Conservation (phyloP, 2,329 filamentous ascomycete species). For the Cercospora citrullina region DNA sequence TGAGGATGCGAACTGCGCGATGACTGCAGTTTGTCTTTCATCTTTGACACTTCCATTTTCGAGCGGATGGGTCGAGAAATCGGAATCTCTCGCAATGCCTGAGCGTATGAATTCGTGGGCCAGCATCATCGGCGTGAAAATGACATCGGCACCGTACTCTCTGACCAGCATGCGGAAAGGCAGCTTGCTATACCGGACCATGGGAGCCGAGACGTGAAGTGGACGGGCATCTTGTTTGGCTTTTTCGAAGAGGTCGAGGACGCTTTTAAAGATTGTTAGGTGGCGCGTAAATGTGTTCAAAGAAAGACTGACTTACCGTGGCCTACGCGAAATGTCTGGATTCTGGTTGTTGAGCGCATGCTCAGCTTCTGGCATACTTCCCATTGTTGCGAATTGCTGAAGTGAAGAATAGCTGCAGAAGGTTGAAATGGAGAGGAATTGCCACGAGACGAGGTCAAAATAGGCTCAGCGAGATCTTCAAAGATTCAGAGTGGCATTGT, state of each 20-base stretch:
- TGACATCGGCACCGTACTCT: constrained; percentile 64
- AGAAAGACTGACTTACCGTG: neutral
- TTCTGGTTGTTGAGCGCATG: neutral
- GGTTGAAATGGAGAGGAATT: neutral
- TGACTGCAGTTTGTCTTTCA: constrained; percentile 48
- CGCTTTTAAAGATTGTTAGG: constrained; percentile 6
- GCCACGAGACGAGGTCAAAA: constrained; percentile 4
- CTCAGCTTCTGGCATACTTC: neutral
- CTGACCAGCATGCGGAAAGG: constrained; percentile 69
- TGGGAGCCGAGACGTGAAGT: constrained; percentile 14
- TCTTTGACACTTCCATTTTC: constrained; percentile 38
- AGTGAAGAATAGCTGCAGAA: neutral
- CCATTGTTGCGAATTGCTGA: neutral
- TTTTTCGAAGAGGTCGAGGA: constrained; percentile 55
- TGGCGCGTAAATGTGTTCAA: neutral
- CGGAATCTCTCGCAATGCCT: constrained; percentile 54
- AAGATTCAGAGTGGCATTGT: neutral
- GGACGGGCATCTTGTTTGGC: constrained; percentile 56
- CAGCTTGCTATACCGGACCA: constrained; percentile 49
- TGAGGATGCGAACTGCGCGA: constrained; percentile 68
- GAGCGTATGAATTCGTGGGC: constrained; percentile 40
- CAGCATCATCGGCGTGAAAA: constrained; percentile 68
- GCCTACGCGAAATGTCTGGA: neutral
- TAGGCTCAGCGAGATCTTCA: neutral
- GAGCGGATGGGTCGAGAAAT: constrained; percentile 54